Evolutionary conservation across 2,329 filamentous ascomycete species (phyloP).

Genomic region (Sporothrix mexicana): DNA sequence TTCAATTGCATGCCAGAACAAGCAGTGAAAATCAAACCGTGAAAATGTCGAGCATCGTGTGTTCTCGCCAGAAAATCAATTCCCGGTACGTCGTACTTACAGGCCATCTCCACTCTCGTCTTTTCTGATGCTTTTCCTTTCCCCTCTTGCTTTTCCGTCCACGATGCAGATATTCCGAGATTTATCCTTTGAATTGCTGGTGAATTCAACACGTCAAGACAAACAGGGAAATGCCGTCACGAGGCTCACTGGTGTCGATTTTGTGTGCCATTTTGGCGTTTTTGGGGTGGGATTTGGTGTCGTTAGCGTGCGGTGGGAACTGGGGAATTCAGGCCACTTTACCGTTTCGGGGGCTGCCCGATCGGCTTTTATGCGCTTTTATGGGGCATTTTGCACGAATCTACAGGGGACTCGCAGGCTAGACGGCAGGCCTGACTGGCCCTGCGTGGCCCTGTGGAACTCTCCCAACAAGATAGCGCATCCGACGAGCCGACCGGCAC

Average conservation of each 20-base stretch:
- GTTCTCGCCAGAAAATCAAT: too few species aligned
- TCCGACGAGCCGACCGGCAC: conserved; percentile 10
- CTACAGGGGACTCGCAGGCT: not conserved
- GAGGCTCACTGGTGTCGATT: not conserved
- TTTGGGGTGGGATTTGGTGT: not conserved
- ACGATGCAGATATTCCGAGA: not conserved
- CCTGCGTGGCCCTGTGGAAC: not conserved
- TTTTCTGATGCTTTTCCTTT: not conserved
- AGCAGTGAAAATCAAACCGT: too few species aligned
- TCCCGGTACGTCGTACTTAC: too few species aligned
- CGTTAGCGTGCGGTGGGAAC: not conserved
- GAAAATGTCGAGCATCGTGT: not conserved
- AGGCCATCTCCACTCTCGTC: not conserved
- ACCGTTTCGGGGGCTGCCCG: not conserved
- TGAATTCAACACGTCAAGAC: not conserved
- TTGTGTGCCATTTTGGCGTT: not conserved
- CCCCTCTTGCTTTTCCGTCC: not conserved
- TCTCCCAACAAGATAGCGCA: not conserved
- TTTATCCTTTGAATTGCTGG: not conserved
- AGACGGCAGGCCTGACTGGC: not conserved
- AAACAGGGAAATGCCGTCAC: conserved; percentile 6
- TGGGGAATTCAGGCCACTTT: not conserved
- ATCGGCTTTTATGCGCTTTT: not conserved
- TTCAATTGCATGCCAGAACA: not conserved
- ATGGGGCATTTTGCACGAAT: too few species aligned